A percentile compares a stretch with the other conserved stretches of the same genome.
Conservation (phyloP, 441 rosid genomes). For the Metrosideros polymorpha region DNA sequence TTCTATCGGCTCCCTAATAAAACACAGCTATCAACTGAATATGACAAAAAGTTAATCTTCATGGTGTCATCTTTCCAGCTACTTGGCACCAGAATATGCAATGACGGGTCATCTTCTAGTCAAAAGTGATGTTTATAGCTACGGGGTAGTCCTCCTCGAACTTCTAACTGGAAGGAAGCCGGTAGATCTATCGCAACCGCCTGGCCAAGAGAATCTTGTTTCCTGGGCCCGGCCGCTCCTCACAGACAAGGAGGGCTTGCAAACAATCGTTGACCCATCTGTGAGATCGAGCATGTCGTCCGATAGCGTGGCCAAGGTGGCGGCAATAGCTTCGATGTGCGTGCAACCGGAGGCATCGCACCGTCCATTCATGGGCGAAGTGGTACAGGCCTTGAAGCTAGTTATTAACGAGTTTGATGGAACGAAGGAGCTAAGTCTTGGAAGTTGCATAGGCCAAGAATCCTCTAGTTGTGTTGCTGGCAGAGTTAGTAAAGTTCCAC, state of each 20-base stretch:
- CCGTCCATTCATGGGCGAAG: constrained; percentile 18
- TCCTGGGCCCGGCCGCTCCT: constrained; percentile 9
- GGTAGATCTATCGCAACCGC: constrained; percentile 6
- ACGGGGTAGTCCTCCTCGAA: constrained; percentile 13
- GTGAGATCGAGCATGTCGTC: background rate
- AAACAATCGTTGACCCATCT: constrained; percentile 1
- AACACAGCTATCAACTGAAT: background rate
- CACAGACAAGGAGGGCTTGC: constrained; percentile 1
- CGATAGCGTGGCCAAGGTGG: constrained; percentile 9
- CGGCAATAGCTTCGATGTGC: constrained; percentile 16
- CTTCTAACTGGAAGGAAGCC: constrained; percentile 13
- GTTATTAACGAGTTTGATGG: constrained; percentile 2
- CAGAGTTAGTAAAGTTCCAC: background rate
- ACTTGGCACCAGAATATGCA: constrained; percentile 14
- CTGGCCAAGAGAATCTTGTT: constrained; percentile 14
- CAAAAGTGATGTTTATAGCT: constrained; percentile 15
- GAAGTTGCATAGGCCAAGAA: background rate
- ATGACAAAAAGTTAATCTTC: background rate
- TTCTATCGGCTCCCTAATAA: background rate
- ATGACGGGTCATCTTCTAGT: constrained; percentile 15
- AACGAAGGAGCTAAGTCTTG: background rate
- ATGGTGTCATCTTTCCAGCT: background rate
- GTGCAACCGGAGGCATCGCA: constrained; percentile 15
- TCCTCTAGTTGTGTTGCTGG: background rate
- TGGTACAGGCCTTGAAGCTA: constrained; percentile 14